phyloP scores from a whole-genome alignment of 192 early-diverging fungal species.

The Coemansia sp. region DNA sequence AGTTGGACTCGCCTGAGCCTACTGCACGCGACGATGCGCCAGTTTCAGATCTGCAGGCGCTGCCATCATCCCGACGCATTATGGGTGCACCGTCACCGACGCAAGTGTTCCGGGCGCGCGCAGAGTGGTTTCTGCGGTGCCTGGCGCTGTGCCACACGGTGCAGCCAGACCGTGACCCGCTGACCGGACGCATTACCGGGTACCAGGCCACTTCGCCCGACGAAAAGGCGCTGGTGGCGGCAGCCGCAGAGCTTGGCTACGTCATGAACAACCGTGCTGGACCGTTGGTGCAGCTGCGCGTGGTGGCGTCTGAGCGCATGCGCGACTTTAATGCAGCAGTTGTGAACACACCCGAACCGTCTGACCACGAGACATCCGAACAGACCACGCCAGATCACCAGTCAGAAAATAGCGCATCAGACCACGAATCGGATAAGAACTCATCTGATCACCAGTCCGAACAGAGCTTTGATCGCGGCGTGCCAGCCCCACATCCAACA shows the following conservation, averaged over 20 bases:
- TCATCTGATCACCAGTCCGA: slow-evolving; percentile 10
- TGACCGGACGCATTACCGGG: slow-evolving; percentile 59
- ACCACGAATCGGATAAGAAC: slow-evolving; percentile 21
- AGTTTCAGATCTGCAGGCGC: slow-evolving; percentile 28
- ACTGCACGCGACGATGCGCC: slow-evolving; percentile 40
- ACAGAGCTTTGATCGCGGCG: slow-evolving; percentile 58
- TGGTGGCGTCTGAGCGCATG: slow-evolving; percentile 50
- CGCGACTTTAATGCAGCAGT: slow-evolving; percentile 38
- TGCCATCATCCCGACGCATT: slow-evolving; percentile 41
- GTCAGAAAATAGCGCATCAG: too few relatives aligned
- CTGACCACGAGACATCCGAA: slow-evolving; percentile 15
- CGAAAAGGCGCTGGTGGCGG: slow-evolving; percentile 77
- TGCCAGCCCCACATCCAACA: slow-evolving; percentile 38
- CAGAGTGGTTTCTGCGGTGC: slow-evolving; percentile 67
- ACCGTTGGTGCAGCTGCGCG: slow-evolving; percentile 48
- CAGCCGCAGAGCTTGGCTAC: slow-evolving; percentile 73
- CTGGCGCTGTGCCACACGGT: slow-evolving; percentile 82
- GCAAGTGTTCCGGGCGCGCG: slow-evolving; percentile 40
- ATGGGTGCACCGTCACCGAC: slow-evolving; percentile 33
- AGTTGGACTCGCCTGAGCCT: neutral
- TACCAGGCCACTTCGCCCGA: slow-evolving; percentile 84
- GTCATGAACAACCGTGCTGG: slow-evolving; percentile 61
- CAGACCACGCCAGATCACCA: slow-evolving; percentile 25
- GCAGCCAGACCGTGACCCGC: slow-evolving; percentile 66
- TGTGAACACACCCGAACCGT: slow-evolving; percentile 24